A percentile compares a stretch with the other conserved stretches of the same genome.
These are phyloP conservation scores for Coffea humblotiana DNA, from an alignment of 305 asterid genomes.

Conservation along the genomic window DNA sequence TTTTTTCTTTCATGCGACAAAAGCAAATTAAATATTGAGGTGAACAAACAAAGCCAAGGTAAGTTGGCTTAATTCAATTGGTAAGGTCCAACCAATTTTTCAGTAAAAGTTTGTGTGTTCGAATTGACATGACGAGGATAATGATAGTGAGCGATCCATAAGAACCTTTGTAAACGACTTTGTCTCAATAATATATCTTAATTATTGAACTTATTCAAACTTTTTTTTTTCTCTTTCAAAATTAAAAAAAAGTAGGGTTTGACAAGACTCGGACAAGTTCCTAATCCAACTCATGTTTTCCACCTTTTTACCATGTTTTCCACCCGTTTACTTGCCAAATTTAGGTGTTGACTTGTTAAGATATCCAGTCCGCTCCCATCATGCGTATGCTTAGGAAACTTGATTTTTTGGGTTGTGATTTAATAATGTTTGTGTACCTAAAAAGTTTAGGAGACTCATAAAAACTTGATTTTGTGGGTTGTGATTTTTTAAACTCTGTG, in stretches of 20 bases:
- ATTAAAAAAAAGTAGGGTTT: neutral
- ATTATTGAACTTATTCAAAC: no score
- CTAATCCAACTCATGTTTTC: constrained; percentile 25
- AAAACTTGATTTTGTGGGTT: neutral
- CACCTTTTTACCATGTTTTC: constrained; percentile 30
- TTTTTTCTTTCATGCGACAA: neutral
- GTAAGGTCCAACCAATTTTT: no score
- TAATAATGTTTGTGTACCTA: neutral
- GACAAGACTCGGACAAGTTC: neutral
- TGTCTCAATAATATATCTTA: no score
- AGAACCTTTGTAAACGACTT: no score
- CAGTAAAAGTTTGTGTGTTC: no score
- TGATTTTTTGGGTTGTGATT: neutral
- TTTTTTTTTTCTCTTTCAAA: no score
- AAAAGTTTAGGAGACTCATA: neutral
- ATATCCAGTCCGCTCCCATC: neutral
- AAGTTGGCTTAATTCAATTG: no score
- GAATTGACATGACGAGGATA: no score
- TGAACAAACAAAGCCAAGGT: no score
- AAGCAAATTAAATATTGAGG: neutral
- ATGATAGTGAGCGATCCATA: no score
- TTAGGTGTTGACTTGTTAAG: neutral
- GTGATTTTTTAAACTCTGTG: neutral
- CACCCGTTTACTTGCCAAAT: constrained; percentile 11
- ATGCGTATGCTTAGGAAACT: neutral